phyloP scores from a whole-genome alignment of 768 basidiomycete species.

The Daedaleopsis sinensis region DNA sequence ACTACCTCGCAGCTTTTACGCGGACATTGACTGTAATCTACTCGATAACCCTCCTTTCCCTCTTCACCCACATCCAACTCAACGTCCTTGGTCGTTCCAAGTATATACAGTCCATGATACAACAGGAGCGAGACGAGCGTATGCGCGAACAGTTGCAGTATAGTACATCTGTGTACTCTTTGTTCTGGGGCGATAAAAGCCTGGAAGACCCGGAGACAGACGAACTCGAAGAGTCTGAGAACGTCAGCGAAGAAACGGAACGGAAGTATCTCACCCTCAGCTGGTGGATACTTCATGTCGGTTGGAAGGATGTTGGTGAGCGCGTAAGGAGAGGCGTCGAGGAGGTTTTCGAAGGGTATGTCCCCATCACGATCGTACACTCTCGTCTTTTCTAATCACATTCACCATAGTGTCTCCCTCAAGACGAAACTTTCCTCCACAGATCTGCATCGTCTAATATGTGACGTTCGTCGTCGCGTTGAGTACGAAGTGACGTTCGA shows the following conservation, averaged over 20 bases:
- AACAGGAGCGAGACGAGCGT: conserved; percentile 62
- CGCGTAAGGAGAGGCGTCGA: conserved; percentile 76
- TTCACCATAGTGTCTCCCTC: conserved; percentile 68
- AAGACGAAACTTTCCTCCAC: conserved; percentile 72
- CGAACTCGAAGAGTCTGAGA: conserved; percentile 35
- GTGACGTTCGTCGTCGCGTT: conserved; percentile 75
- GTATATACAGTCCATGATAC: conserved; percentile 71
- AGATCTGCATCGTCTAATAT: conserved; percentile 70
- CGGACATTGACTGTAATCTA: conserved; percentile 87
- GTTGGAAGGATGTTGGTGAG: conserved; percentile 84
- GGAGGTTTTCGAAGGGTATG: conserved; percentile 84
- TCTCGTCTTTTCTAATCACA: neutral
- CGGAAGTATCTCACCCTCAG: conserved; percentile 81
- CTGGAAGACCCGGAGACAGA: conserved; percentile 28
- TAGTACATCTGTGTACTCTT: conserved; percentile 42
- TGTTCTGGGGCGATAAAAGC: conserved; percentile 32
- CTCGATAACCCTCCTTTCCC: conserved; percentile 78
- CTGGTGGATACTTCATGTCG: conserved; percentile 93
- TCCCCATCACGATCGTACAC: neutral
- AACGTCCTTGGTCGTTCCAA: conserved; percentile 80
- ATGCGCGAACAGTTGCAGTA: conserved; percentile 47
- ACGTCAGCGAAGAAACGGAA: conserved; percentile 68
- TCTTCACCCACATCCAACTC: conserved; percentile 88
- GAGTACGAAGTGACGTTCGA: conserved; percentile 72
- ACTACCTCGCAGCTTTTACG: conserved; percentile 66